These are phyloP conservation scores for Colletotrichum karsti DNA, from an alignment of 2,329 filamentous ascomycete species.

Conservation along the genomic window DNA sequence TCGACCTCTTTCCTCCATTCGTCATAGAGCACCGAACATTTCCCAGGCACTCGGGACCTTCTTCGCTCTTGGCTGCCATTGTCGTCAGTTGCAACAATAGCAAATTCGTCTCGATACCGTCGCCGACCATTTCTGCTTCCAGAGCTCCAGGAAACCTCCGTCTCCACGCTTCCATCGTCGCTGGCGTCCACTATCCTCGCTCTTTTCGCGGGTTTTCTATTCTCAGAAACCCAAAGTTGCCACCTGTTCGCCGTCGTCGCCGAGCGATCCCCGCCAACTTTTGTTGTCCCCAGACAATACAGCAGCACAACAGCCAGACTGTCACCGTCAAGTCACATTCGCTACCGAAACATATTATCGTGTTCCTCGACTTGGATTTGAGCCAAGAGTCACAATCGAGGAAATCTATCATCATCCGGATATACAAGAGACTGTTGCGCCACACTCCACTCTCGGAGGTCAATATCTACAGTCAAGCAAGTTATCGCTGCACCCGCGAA, in stretches of 20 bases:
- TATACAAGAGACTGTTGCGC: not conserved
- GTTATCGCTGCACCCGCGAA: slow-evolving; percentile 18
- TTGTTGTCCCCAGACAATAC: not conserved
- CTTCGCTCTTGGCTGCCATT: slow-evolving; percentile 13
- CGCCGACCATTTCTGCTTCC: not conserved
- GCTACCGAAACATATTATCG: not conserved
- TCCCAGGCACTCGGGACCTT: slow-evolving; percentile 10
- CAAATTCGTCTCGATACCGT: not conserved
- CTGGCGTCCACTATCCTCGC: not conserved
- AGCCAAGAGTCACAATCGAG: not conserved
- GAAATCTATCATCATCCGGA: not conserved
- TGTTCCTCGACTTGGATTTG: not conserved
- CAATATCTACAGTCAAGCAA: not conserved
- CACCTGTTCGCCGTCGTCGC: slow-evolving; percentile 11
- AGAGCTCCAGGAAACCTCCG: not conserved
- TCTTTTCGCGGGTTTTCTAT: not conserved
- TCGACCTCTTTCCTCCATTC: slow-evolving; percentile 14
- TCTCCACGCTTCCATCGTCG: slow-evolving; percentile 14
- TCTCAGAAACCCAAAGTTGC: not conserved
- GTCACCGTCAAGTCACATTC: not conserved
- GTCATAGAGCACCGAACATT: slow-evolving; percentile 6
- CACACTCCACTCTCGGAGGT: slow-evolving; percentile 14
- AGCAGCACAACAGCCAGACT: not conserved
- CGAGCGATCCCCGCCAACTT: not conserved
- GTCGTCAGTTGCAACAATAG: slow-evolving; percentile 15